Evolutionary conservation across 805 yeast genomes (phyloP), one percentile per base, ranked within the genome.

Genomic region (Candida pini): DNA sequence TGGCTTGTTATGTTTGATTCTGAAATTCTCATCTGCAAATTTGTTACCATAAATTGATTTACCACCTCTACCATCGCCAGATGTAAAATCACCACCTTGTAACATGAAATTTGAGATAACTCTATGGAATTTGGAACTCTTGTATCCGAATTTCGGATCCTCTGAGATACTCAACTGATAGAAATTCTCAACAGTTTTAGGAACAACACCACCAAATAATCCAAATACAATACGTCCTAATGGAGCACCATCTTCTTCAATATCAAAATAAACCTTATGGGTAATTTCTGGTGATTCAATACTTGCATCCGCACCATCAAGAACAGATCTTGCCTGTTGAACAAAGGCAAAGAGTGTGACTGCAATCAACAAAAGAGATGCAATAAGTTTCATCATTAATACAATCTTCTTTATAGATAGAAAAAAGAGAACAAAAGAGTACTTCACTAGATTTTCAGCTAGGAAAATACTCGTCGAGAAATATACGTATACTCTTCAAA

Each of bases 131-230:
- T 71, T 66, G 12, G 83, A 73, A 40, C 69, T 69, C 45, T 69
- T 62, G 66, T 78, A 81, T 24, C 80, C 78, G 53, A 79, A 68
- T 25, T 68, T 60, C 22, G 83, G 77, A 54, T 85, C 87, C 34
- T 78, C 82, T 14, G 95, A 90, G 30, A 78, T 67, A 33, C 87
- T 68, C 59, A 88, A 71, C 52, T 82, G 81, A 51, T 85, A 77
- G 65, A 88, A 88, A 70, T 89, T 89, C 60, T 85, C 89, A 26
- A 71, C 92, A 18, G 97, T 89, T 62, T 81, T 83, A 49, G 94
- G 96, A 26, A 81, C 90, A 31, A 76, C 84, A 17, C 78, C 74
- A 30, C 96, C 97, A 56, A 79, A 90, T 34, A 90, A 70, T 9
- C 97, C 97, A 58, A 90, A 69, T 39, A 80, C 83, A 44, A 90